Conservation (phyloP, 805 yeast genomes). For the Alloascoidea hylecoeti region DNA sequence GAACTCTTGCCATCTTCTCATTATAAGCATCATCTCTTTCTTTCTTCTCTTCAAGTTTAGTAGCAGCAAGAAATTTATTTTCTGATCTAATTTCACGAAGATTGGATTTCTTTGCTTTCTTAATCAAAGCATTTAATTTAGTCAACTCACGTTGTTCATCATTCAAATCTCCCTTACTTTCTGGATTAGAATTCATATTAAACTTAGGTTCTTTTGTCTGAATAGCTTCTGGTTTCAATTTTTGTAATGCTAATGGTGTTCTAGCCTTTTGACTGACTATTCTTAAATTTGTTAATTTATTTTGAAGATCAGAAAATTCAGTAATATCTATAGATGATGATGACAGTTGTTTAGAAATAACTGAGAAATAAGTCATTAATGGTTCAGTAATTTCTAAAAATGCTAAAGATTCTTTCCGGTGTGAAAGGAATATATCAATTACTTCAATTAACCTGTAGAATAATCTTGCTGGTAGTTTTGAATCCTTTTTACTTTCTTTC, state of each 20-base stretch:
- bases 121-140: slow-evolving; percentile 73
- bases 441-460: background rate
- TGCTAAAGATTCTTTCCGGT: slow-evolving; percentile 54
- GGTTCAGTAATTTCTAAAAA: slow-evolving; percentile 44
- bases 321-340: slow-evolving; percentile 9
- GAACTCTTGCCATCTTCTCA: slow-evolving; percentile 75
- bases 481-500: too few species aligned
- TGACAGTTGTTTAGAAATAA: slow-evolving; percentile 22
- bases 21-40: slow-evolving; percentile 68
- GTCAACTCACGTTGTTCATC: slow-evolving; percentile 67
- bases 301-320: slow-evolving; percentile 16
- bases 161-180: slow-evolving; percentile 80
- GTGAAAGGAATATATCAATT: slow-evolving; percentile 2
- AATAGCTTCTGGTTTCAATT: slow-evolving; percentile 74
- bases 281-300: slow-evolving; percentile 32
- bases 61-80: slow-evolving; percentile 74
- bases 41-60: slow-evolving; percentile 69
- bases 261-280: slow-evolving; percentile 36
- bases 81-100: slow-evolving; percentile 87
- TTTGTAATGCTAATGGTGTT: slow-evolving; percentile 66
- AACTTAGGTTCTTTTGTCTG: slow-evolving; percentile 80
- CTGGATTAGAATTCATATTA: slow-evolving; percentile 94
- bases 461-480: too few species aligned
- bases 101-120: slow-evolving; percentile 82
- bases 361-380: slow-evolving; percentile 26